A percentile compares a stretch with the other conserved stretches of the same genome.
Conservation (phyloP, 331 rosid species). For the Quercus lobata region DNA sequence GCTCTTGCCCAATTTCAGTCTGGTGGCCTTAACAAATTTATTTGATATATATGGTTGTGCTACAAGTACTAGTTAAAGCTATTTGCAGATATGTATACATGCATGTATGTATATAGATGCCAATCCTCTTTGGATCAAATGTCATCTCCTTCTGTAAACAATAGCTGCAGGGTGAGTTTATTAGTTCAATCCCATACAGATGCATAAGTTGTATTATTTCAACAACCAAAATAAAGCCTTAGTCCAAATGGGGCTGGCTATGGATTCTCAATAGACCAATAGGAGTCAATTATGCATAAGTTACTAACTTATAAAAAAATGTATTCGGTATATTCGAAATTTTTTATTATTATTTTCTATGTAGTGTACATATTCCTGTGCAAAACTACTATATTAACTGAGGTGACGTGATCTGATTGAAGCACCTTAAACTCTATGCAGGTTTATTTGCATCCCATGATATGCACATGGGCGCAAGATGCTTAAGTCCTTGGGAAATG, state of each 20-base stretch:
- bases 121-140: background rate
- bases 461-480: conserved; percentile 96
- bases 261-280: too few species aligned
- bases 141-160: background rate
- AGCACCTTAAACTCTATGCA: conserved; percentile 26
- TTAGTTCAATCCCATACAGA: background rate
- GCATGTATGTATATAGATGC: background rate
- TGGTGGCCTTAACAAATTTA: background rate
- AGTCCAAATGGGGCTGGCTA: too few species aligned
- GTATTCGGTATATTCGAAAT: too few species aligned
- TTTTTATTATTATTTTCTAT: background rate
- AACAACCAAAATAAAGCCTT: too few species aligned
- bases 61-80: background rate
- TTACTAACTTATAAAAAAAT: too few species aligned
- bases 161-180: background rate
- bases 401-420: background rate
- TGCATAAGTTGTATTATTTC: too few species aligned
- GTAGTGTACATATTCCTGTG: background rate
- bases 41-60: background rate
- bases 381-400: background rate
- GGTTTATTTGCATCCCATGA: conserved; percentile 92
- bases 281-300: too few species aligned
- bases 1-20: background rate
- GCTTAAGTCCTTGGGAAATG: conserved; percentile 96
- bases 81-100: background rate